Conservation (phyloP, 768 basidiomycete species). For the Asterophora parasitica region DNA sequence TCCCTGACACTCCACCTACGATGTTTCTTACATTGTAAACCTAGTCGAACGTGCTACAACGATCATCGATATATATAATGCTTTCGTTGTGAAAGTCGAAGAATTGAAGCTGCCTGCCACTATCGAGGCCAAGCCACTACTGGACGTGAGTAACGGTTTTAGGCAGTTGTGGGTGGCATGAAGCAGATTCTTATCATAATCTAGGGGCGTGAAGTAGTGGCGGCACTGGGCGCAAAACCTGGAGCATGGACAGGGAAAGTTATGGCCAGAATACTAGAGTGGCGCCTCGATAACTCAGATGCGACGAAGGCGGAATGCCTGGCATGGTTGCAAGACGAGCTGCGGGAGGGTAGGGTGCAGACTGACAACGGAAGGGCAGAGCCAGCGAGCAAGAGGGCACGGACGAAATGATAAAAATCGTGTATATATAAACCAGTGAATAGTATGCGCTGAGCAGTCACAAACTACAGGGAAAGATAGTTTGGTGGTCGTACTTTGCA, state of each 20-base stretch:
- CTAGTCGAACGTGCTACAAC: conserved; percentile 39
- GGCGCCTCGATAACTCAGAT: conserved; percentile 79
- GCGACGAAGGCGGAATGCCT: conserved; percentile 63
- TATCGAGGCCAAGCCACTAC: conserved; percentile 66
- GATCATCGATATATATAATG: conserved; percentile 62
- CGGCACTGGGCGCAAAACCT: conserved; percentile 49
- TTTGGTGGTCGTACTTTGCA: not conserved
- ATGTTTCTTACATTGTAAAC: conserved; percentile 1
- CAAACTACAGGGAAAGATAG: not conserved
- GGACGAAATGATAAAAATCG: conserved; percentile 25
- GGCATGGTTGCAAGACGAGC: conserved; percentile 62
- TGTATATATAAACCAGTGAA: not conserved
- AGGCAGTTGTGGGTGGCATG: too few species aligned
- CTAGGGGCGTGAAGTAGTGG: conserved; percentile 69
- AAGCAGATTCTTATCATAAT: conserved; percentile 7
- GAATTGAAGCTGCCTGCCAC: conserved; percentile 54
- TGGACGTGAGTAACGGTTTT: conserved; percentile 56
- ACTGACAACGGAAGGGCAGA: conserved; percentile 22
- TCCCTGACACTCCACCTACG: not conserved
- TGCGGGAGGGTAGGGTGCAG: conserved; percentile 40
- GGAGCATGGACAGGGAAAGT: conserved; percentile 70
- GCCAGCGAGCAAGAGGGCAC: conserved; percentile 33
- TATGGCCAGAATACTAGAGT: conserved; percentile 65
- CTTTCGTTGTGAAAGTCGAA: conserved; percentile 54
- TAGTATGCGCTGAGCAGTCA: not conserved